These are phyloP conservation scores for Cryphonectria japonica DNA, from an alignment of 2,329 filamentous ascomycete genomes.

Conservation along the genomic window DNA sequence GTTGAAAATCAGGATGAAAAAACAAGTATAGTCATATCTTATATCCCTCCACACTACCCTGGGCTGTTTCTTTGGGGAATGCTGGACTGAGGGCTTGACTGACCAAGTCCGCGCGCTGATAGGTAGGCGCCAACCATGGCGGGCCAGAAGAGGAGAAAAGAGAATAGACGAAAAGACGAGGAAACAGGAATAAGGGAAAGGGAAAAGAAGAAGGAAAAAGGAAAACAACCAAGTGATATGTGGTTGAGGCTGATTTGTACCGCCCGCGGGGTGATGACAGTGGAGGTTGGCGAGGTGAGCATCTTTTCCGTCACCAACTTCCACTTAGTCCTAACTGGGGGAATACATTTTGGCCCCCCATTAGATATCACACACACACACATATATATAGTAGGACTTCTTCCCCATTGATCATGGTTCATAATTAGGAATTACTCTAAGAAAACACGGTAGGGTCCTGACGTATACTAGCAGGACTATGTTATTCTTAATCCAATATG, in stretches of 20 bases:
- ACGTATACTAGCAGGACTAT: constrained; percentile 13
- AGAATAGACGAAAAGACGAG: neutral
- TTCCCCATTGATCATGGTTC: neutral
- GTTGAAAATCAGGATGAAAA: neutral
- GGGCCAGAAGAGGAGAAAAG: neutral
- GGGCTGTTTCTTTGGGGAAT: neutral
- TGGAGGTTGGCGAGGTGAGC: too few species aligned
- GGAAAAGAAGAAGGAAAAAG: too few species aligned
- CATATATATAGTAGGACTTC: neutral
- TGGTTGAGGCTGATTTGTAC: neutral
- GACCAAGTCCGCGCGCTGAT: neutral
- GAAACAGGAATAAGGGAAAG: neutral
- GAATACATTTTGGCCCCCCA: neutral
- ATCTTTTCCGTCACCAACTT: neutral
- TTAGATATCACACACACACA: neutral
- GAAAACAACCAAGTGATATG: neutral
- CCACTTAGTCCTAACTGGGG: neutral
- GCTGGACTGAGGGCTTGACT: neutral
- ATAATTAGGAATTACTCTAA: constrained; percentile 29
- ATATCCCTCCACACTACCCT: too few species aligned
- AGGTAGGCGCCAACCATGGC: neutral
- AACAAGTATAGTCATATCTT: neutral
- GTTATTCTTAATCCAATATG: constrained; percentile 26
- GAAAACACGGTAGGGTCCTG: constrained; percentile 16
- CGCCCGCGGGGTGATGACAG: neutral